Conservation (phyloP, 108 stramenopile species). For the Skeletonema costatum region DNA sequence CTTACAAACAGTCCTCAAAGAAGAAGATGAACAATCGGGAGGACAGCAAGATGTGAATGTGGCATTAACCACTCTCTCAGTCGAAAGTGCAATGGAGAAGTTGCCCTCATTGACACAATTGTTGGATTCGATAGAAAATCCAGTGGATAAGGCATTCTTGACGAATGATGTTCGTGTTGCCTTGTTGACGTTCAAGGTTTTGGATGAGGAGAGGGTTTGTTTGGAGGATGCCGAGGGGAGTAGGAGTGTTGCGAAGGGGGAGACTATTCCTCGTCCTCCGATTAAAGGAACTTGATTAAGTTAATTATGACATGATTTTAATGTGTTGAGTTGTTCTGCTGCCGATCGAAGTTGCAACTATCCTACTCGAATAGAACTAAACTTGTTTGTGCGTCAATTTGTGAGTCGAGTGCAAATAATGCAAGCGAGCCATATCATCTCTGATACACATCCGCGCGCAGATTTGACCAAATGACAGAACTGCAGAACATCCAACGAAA, state of each 20-base stretch:
- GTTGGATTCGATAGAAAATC: conserved; percentile 23
- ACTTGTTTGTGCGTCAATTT: too few relatives aligned
- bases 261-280: neutral
- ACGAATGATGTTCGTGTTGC: conserved; percentile 69
- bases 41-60: conserved; percentile 23
- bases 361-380: too few relatives aligned
- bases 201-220: conserved; percentile 56
- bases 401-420: too few relatives aligned
- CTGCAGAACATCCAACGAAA: too few relatives aligned
- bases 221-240: conserved; percentile 3
- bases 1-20: neutral
- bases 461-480: too few relatives aligned
- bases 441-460: too few relatives aligned
- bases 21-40: conserved; percentile 21
- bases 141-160: conserved; percentile 70
- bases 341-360: too few relatives aligned
- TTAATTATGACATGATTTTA: neutral
- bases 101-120: conserved; percentile 5
- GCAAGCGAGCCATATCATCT: too few relatives aligned
- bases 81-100: conserved; percentile 16
- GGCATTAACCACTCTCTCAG: conserved; percentile 31
- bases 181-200: conserved; percentile 59
- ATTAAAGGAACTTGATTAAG: neutral
- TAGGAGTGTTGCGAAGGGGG: neutral
- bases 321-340: too few relatives aligned